Conservation (phyloP, 1,139 yeast genomes). For the Candida tetrigidarum region DNA sequence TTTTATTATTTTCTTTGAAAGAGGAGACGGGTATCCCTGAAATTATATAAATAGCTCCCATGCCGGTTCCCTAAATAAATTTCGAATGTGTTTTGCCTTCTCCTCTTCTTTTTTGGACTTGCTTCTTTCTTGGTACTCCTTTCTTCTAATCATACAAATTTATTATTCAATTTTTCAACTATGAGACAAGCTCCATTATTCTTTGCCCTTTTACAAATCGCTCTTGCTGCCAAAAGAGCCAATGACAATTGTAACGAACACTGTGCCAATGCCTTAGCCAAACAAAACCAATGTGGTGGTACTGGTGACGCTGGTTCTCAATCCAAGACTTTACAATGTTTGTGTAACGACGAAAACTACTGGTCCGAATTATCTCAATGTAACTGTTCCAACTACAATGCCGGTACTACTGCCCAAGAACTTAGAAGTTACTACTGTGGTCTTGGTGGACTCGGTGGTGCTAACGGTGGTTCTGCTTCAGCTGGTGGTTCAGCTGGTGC, state of each 20-base stretch:
- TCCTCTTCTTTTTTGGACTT: background rate
- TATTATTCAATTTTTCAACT: too few relatives aligned
- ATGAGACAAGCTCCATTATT: constrained; percentile 7
- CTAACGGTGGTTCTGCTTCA: background rate
- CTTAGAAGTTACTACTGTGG: constrained; percentile 6
- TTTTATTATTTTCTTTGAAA: background rate
- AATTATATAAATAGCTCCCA: background rate
- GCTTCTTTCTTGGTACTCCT: background rate
- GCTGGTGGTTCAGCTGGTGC: constrained; percentile 1
- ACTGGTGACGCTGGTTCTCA: constrained; percentile 5
- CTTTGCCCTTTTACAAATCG: constrained; percentile 8
- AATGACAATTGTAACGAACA: constrained; percentile 7
- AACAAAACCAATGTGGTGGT: constrained; percentile 7
- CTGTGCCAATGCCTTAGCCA: constrained; percentile 1
- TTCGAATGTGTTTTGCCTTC: too few relatives aligned
- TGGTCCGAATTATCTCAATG: constrained; percentile 8
- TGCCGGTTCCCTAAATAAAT: too few relatives aligned
- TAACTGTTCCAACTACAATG: constrained; percentile 6
- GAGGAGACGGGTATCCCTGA: background rate
- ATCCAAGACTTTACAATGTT: constrained; percentile 5
- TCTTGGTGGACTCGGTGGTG: background rate
- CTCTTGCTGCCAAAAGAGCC: constrained; percentile 8
- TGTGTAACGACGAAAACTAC: constrained; percentile 6
- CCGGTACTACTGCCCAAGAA: constrained; percentile 1
- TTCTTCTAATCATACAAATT: background rate